Conservation (phyloP, 2,329 filamentous ascomycete genomes). For the Cephalotrichum gorgonifer region DNA sequence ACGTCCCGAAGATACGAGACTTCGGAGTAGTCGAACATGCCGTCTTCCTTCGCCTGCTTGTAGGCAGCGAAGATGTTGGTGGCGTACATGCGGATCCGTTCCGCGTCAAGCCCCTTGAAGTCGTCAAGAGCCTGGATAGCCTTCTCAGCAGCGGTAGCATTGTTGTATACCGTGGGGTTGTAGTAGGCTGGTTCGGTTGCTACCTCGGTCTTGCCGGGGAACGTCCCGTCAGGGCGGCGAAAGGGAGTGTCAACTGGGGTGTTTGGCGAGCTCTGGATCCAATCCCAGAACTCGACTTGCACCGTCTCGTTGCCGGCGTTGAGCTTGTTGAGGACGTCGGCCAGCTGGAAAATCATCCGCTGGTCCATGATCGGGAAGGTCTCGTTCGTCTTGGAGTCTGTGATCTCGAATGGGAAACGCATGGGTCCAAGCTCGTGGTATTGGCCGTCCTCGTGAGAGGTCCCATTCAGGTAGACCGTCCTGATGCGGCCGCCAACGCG, state of each 20-base stretch:
- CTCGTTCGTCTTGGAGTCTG: slow-evolving; percentile 39
- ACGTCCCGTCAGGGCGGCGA: slow-evolving; percentile 37
- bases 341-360: slow-evolving; percentile 54
- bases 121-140: slow-evolving; percentile 22
- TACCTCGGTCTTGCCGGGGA: slow-evolving; percentile 40
- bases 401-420: slow-evolving; percentile 47
- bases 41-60: slow-evolving; percentile 25
- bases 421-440: slow-evolving; percentile 61
- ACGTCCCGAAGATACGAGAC: slow-evolving; percentile 49
- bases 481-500: slow-evolving; percentile 54
- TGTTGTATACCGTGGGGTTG: slow-evolving; percentile 3
- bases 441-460: slow-evolving; percentile 48
- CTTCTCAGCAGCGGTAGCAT: slow-evolving; percentile 12
- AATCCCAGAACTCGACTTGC: slow-evolving; percentile 50
- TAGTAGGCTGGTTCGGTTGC: slow-evolving; percentile 29
- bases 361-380: slow-evolving; percentile 52
- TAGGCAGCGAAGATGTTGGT: slow-evolving; percentile 30
- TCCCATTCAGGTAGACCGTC: slow-evolving; percentile 48
- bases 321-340: slow-evolving; percentile 45
- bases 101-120: slow-evolving; percentile 15
- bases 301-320: slow-evolving; percentile 40
- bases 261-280: slow-evolving; percentile 46
- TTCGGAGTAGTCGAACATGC: slow-evolving; percentile 55
- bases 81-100: slow-evolving; percentile 23
- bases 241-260: slow-evolving; percentile 35